Conservation (phyloP, 306 rosid genomes). For the Trifolium fragiferum region DNA sequence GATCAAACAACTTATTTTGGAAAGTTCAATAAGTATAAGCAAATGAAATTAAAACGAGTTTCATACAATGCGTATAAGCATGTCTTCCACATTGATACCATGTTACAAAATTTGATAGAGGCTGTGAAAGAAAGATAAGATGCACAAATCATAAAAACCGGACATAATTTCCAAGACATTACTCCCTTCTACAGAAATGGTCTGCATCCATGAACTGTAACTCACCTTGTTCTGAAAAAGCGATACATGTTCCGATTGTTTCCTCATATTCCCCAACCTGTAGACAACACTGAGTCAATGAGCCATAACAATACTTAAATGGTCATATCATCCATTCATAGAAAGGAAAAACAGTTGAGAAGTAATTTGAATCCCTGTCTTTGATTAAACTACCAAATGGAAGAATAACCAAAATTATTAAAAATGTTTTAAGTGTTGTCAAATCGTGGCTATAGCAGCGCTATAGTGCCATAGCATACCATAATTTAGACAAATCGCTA, state of each 20-base stretch:
- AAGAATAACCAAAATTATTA: constrained; percentile 7
- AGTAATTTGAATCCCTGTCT: background rate
- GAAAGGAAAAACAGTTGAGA: background rate
- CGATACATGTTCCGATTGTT: constrained; percentile 74
- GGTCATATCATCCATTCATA: constrained; percentile 13
- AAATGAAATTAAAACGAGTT: background rate
- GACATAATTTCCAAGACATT: background rate
- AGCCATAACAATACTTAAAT: constrained; percentile 25
- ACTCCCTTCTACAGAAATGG: background rate
- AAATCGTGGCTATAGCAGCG: background rate
- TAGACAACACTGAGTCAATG: constrained; percentile 32
- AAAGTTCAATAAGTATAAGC: background rate
- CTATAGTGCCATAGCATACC: background rate
- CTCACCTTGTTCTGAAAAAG: constrained; percentile 71
- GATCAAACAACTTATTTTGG: constrained; percentile 34
- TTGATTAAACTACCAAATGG: constrained; percentile 1
- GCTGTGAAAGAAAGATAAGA: too few species aligned
- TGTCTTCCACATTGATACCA: background rate
- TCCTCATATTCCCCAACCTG: constrained; percentile 83
- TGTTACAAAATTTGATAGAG: too few species aligned
- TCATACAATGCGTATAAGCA: background rate
- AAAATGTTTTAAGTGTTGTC: background rate
- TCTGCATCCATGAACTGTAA: constrained; percentile 15
- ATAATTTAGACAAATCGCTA: background rate
- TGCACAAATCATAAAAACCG: background rate